phyloP scores from a whole-genome alignment of 2,329 filamentous ascomycete species.

The Colletotrichum tropicicola region DNA sequence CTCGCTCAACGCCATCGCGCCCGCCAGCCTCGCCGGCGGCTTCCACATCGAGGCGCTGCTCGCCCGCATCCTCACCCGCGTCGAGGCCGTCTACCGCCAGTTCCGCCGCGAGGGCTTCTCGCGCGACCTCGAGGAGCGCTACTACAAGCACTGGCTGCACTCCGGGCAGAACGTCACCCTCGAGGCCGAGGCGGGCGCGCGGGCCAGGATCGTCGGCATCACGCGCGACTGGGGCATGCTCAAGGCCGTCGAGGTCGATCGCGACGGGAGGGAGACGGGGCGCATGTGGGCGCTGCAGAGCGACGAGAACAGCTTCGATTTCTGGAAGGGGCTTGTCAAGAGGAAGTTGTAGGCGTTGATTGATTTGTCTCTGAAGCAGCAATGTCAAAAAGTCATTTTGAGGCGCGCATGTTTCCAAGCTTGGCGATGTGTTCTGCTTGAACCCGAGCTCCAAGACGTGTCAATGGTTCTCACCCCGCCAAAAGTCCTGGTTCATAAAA shows the following conservation, averaged over 20 bases:
- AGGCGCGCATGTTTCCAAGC: too few species aligned
- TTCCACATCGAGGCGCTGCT: conserved; percentile 83
- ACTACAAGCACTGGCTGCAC: conserved; percentile 90
- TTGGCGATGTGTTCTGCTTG: too few species aligned
- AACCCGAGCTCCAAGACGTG: too few species aligned
- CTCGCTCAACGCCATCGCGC: conserved; percentile 79
- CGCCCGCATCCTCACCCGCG: conserved; percentile 78
- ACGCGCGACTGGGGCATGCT: conserved; percentile 92
- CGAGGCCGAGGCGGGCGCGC: conserved; percentile 80
- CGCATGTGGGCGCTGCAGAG: conserved; percentile 87
- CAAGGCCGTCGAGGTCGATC: conserved; percentile 83
- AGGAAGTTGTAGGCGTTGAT: conserved; percentile 69
- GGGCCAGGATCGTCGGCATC: conserved; percentile 84
- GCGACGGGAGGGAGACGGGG: conserved; percentile 78
- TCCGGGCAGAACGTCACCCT: conserved; percentile 76
- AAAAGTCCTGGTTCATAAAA: too few species aligned
- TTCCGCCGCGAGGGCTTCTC: conserved; percentile 84
- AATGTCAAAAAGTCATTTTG: too few species aligned
- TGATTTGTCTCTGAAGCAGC: background rate
- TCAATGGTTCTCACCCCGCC: too few species aligned
- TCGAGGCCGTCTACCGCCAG: conserved; percentile 79
- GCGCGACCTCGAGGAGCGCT: conserved; percentile 74
- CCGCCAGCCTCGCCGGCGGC: conserved; percentile 47
- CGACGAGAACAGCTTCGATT: conserved; percentile 98
- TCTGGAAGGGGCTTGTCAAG: conserved; percentile 87